Evolutionary conservation across 805 yeast species (phyloP), one percentile per base, ranked within the genome.

Genomic region (Yamadazyma scolyti): DNA sequence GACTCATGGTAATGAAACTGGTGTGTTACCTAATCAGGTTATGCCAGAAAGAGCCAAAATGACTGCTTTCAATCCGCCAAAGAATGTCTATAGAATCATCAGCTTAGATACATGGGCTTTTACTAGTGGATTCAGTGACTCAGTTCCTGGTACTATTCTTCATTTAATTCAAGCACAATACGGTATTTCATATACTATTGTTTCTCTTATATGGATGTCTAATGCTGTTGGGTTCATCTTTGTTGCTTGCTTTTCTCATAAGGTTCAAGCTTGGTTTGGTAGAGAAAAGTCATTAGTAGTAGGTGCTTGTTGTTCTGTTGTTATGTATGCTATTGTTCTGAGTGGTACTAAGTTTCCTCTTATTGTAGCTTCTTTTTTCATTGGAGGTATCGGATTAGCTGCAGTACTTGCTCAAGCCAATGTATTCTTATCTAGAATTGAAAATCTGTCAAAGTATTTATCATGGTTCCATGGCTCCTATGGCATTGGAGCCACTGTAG

Each of bases 401-500:
- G 48, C 62, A 22, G 65, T 67, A 2, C 36, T 71, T 15, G 61
- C 79, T 4, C 78, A 74, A 39, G 61, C 63, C 25, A 77, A 76
- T 44, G 66, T 75, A 11, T 76, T 74, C 41, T 37, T 75, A 12
- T 56, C 77, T 4, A 52, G 67, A 34, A 54, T 79, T 21, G 65
- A 65, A 15, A 73, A 75, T 36, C 68, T 75, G 28, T 76, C 82
- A 27, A 73, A 69, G 31, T 62, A 73, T 36, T 64, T 81, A 55
- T 84, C 89, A 1, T 52, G 65, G 16, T 60, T 73, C 36, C 93
- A 83, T 56, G 89, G 85, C 1, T 48, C 65, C 9, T 83, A 82
- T 52, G 94, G 94, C 1, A 43, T 76, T 3, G 88, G 89, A 2
- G 85, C 88, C 1, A 77, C 84, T 27, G 41, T 78, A 1, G 70